phyloP scores from a whole-genome alignment of 352 stramenopile species.

The Globisporangium barbulae region DNA sequence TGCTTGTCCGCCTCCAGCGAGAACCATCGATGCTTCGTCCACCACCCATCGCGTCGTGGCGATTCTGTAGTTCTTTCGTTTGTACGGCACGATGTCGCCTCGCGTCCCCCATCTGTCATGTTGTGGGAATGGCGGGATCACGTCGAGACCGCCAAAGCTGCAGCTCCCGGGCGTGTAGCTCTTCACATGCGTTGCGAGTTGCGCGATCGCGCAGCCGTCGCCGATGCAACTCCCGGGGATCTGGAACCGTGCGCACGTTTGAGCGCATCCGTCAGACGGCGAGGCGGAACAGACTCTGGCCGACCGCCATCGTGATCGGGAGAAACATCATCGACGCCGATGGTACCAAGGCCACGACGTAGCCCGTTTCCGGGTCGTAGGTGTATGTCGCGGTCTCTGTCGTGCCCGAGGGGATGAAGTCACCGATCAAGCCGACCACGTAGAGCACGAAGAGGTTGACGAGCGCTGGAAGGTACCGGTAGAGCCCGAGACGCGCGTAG shows the following conservation, averaged over 20 bases:
- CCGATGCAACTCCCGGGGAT: slow-evolving; percentile 14
- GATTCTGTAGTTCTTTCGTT: too few species aligned
- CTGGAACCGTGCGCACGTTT: slow-evolving; percentile 10
- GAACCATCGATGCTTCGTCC: too few species aligned
- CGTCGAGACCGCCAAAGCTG: too few species aligned
- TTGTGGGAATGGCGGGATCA: too few species aligned
- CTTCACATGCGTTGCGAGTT: slow-evolving; percentile 30
- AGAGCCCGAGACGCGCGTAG: slow-evolving; percentile 4
- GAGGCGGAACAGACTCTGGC: not conserved
- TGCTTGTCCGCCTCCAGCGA: too few species aligned
- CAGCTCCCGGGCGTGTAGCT: slow-evolving; percentile 23
- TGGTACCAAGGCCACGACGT: not conserved
- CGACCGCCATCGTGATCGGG: not conserved
- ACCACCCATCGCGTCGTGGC: too few species aligned
- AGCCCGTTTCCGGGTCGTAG: not conserved
- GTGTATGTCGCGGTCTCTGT: not conserved
- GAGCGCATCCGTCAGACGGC: slow-evolving; percentile 1
- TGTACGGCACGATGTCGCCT: too few species aligned
- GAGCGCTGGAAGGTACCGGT: not conserved
- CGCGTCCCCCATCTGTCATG: too few species aligned
- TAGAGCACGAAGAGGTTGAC: not conserved
- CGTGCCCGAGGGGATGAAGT: not conserved
- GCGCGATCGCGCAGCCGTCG: slow-evolving; percentile 25
- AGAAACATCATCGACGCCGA: not conserved
- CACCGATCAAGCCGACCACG: not conserved